Base-by-base conservation (phyloP, 345 rosid species). In the Arabidopsis suecica region DNA sequence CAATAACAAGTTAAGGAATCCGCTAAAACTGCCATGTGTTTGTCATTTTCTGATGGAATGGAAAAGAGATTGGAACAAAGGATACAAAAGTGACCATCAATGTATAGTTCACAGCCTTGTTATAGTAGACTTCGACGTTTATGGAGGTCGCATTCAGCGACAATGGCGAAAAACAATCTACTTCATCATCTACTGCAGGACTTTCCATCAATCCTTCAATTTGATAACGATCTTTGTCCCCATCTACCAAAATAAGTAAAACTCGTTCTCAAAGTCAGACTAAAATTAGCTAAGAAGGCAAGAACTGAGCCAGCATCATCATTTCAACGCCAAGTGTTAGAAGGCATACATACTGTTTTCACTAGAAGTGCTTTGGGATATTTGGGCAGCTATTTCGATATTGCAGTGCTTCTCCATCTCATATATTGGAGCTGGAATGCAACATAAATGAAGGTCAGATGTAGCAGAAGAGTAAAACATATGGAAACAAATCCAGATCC, bases 41-140 rank as follows among this genome's bases (percentile, higher is more conserved):
- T 55, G 20, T 33, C 58, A 36, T 4, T 54, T 13, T 57, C 0
- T 42, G 33, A 66, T 54, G 55, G 12, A 54, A 53, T 28, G 9
- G 14, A 23, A 68, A 68, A 0, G 60, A 74, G 33, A 47, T 25
- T 61, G 45, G 55, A 56, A n/a, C 68, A 69, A 84, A 92, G 99
- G 99, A 95, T 95, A 95, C 99, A 86, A 95, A 95, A 57, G 97
- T 92, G 86, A 95, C 97, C 97, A 95, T 92, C 83, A 95, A 79
- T 51, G 97, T 92, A 82, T 95, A 92, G 82, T 95, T 95, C 80
- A 95, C 99, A 79, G 99, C 99, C 86, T 92, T 92, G 76, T 90
- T 95, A 69, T 89, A 95, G 84, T 95, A 95, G 67, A 90, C 93
- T 76, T 95, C 97, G 73, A 92, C 84, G 79, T 95, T 95, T 64